Evolutionary conservation across 805 yeast species (phyloP).

Genomic region (Ogataea ganodermae): DNA sequence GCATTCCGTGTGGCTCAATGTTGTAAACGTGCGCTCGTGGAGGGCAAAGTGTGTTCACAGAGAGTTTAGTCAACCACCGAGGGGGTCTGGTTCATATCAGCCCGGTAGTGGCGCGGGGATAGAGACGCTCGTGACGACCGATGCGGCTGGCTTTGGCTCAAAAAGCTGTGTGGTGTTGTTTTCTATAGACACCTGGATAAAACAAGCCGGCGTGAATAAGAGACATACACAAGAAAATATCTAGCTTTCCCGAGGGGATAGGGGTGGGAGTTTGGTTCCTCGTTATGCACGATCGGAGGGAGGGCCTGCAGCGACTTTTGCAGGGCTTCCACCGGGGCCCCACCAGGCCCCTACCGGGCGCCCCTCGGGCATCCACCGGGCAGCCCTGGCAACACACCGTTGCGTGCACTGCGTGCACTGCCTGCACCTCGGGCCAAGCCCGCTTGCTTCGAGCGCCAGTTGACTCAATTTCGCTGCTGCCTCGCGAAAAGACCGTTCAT

Average conservation of each 20-base stretch:
- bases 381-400: too few species aligned
- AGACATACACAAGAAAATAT: too few species aligned
- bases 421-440: not conserved
- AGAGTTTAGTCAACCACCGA: not conserved
- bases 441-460: not conserved
- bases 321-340: too few species aligned
- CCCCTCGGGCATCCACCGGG: not conserved
- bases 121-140: not conserved
- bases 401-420: too few species aligned
- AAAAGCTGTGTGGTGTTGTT: too few species aligned
- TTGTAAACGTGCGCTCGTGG: not conserved
- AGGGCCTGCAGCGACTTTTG: too few species aligned
- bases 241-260: not conserved
- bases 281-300: too few species aligned
- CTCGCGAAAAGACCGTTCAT: slow-evolving; percentile 5
- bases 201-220: too few species aligned
- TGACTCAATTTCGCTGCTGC: not conserved
- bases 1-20: not conserved
- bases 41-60: not conserved
- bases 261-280: not conserved
- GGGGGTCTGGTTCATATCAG: slow-evolving; percentile 2
- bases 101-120: slow-evolving; percentile 1
- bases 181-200: too few species aligned
- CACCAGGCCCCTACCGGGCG: too few species aligned
- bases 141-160: too few species aligned